Base-by-base conservation (phyloP, 2,329 filamentous ascomycete species). In the Epichloe elymi region DNA sequence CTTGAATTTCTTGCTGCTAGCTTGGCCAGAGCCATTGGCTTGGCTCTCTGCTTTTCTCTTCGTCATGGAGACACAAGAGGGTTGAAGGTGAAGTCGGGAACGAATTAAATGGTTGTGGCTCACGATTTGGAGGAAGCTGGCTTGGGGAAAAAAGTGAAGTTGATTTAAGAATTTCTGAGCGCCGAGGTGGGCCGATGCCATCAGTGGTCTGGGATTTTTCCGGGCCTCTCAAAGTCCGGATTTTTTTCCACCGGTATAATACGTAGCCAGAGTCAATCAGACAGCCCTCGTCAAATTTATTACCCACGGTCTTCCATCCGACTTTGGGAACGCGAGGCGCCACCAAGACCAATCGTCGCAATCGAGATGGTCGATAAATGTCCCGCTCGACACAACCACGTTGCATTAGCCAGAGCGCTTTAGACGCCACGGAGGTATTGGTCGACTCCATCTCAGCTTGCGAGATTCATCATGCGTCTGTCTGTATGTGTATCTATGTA, bases 41-140 rank as follows among this genome's bases (percentile, higher is more conserved):
- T 71, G 68, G 54, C 67, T 63, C 45, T 74, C 72, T 54, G 78
- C 77, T 65, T 82, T 82, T 69, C 79, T 75, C 69, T 82, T 82
- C 75, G 79, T 79, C 12, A 17, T n/a, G 26, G 11, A 26, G 51
- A 42, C 44, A 42, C 46, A 39, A 26, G 17, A 46, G n/a, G 15
- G 33, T 37, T 20, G n/a, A 46, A 46, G 4, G 23, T 33, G n/a
- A 12, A 23, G 35, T n/a, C 37, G n/a, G 11, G 17, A 14, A 17
- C 17, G 33, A 20, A 20, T 40, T 3, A 41, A 41, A 36, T 40
- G 23, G 23, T 23, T 26, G n/a, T 14, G n/a, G 14, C 41, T n/a
- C 0, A 66, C 71, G 8, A 30, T 30, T 30, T 2, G 1, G 78
- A 82, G 44, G 84, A 88, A 60, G 81, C 40, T 12, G 40, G 89